Evolutionary conservation across 257 asterid genomes (phyloP), one percentile per base, ranked within the genome.

Genomic region (Salvia hispanica): DNA sequence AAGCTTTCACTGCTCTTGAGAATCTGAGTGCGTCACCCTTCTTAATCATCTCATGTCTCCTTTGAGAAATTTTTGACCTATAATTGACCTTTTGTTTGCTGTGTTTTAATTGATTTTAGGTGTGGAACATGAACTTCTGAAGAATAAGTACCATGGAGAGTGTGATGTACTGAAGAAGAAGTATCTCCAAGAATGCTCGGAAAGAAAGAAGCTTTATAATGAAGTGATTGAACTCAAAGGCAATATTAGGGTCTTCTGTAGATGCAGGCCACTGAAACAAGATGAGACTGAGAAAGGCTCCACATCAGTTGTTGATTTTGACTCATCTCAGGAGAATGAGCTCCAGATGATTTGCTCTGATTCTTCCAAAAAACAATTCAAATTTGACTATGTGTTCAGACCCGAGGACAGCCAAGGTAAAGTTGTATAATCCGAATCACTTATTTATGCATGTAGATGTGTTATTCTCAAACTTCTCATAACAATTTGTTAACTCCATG

Each of bases 161-260:
- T 62, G 82, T 54, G 83, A 76, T 18, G 36, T 85, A 28, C 71
- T 91, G 78, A 91, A 82, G 71, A 90, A 80, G 83, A 90, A 86
- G 76, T 91, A 83, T 74, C 76, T 76, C 58, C 88, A 91, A 52
- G 95, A 91, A 80, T 85, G 76, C 77, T 69, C 74, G 3, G 95
- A 90, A 70, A 87, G 96, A 45, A 94, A 82, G 80, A 83, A 76
- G 66, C 76, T 71, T 34, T 94, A 88, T 71, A 94, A 94, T 78
- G 96, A 91, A 81, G 89, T 91, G 76, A 88, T 94, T 74, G 99
- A 94, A 67, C 91, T 94, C 50, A 94, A 85, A 76, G 99, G 99
- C 54, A 94, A 94, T 74, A 91, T 94, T 46, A 83, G 96, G 77
- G 99, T 94, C 77, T 94, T 91, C 78, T 94, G 99, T 69, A 81